Percentiles rank a stretch among this genome's conserved stretches.
phyloP scores from a whole-genome alignment of 176 grass and related monocot genomes.

The Aegilops sharonensis region DNA sequence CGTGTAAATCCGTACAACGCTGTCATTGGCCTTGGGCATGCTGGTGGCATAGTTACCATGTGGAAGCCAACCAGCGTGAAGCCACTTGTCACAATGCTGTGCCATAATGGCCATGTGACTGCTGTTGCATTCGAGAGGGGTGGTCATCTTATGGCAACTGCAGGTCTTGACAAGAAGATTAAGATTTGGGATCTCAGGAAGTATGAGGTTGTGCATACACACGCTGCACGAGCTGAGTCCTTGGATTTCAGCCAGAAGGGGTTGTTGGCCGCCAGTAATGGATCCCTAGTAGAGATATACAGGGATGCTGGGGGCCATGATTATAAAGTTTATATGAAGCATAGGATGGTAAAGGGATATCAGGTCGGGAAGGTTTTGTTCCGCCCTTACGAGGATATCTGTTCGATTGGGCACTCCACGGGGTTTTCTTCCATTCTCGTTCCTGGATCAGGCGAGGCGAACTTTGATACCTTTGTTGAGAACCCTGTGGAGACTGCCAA shows the following conservation, averaged over 20 bases:
- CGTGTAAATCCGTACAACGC: constrained; percentile 85
- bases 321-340: constrained; percentile 68
- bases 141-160: constrained; percentile 80
- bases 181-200: constrained; percentile 97
- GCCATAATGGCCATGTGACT: constrained; percentile 63
- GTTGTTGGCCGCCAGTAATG: constrained; percentile 57
- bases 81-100: constrained; percentile 79
- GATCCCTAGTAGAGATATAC: constrained; percentile 76
- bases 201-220: constrained; percentile 57
- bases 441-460: constrained; percentile 84
- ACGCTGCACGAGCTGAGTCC: constrained; percentile 44
- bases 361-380: constrained; percentile 66
- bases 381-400: constrained; percentile 82
- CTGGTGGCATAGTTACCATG: constrained; percentile 82
- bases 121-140: constrained; percentile 65
- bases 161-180: constrained; percentile 75
- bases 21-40: constrained; percentile 77
- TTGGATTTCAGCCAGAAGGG: constrained; percentile 94
- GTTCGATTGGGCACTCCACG: constrained; percentile 80
- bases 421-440: constrained; percentile 84
- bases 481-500: constrained; percentile 84
- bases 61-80: constrained; percentile 93
- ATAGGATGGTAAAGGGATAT: constrained; percentile 77
- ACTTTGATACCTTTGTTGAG: constrained; percentile 87
- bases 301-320: constrained; percentile 62